Evolutionary conservation across 2,329 filamentous ascomycete species (phyloP).

Genomic region (Colletotrichum sp.): DNA sequence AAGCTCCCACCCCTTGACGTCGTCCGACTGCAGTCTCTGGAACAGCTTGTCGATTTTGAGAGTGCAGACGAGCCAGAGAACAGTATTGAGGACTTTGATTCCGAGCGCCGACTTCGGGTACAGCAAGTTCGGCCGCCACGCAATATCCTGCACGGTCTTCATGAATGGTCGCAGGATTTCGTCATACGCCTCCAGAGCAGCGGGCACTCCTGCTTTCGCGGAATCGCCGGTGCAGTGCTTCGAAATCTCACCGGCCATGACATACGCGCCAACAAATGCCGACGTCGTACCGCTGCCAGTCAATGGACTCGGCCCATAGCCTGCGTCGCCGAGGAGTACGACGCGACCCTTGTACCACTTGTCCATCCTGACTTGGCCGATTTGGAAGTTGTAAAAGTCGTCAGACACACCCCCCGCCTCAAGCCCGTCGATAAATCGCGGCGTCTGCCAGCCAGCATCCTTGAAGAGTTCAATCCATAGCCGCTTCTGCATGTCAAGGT

Average conservation of each 20-base stretch:
- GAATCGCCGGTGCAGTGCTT: slow-evolving; percentile 22
- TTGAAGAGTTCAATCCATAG: slow-evolving; percentile 37
- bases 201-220: slow-evolving; percentile 23
- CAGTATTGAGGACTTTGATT: background rate
- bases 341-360: slow-evolving; percentile 51
- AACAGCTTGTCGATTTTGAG: slow-evolving; percentile 10
- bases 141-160: slow-evolving; percentile 39
- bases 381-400: slow-evolving; percentile 51
- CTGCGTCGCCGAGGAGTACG: slow-evolving; percentile 60
- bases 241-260: slow-evolving; percentile 59
- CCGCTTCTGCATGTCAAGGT: slow-evolving; percentile 23
- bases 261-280: slow-evolving; percentile 56
- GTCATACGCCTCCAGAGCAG: slow-evolving; percentile 48
- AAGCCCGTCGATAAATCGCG: slow-evolving; percentile 39
- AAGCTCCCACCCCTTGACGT: slow-evolving; percentile 6
- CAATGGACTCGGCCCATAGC: slow-evolving; percentile 47
- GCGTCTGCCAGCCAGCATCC: slow-evolving; percentile 45
- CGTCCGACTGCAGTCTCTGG: slow-evolving; percentile 7
- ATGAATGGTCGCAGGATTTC: slow-evolving; percentile 48
- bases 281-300: slow-evolving; percentile 58
- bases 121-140: background rate
- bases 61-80: background rate
- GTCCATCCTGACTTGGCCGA: slow-evolving; percentile 50
- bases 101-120: slow-evolving; percentile 16
- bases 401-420: slow-evolving; percentile 36